Base-by-base conservation (phyloP, 768 basidiomycete species). In the Lyophyllum semitale region DNA sequence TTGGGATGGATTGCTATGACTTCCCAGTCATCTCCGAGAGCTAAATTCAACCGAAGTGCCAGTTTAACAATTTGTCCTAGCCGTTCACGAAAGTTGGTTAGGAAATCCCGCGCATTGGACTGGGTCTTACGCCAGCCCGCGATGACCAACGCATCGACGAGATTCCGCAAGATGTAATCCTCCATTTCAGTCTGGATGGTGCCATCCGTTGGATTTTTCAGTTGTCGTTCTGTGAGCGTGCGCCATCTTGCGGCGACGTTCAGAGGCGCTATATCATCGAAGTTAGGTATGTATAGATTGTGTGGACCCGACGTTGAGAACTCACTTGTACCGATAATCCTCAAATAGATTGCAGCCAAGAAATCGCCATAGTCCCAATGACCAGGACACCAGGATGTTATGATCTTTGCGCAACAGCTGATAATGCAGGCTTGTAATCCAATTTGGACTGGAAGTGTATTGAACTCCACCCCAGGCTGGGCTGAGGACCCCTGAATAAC, bases 351-450 rank as follows among this genome's bases (percentile, higher is more conserved):
- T 1, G 69, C 69, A 4, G 67, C 68, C 53, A 77, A 61, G 59
- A 78, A 73, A 29, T 70, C 71, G 22, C 68, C 69, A 38, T 75
- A 75, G 18, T 75, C 75, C 75, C 74, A 77, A 51, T 76, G 72
- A 49, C 68, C 67, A 12, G 74, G 74, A 53, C 73, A 76, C 76
- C 76, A 77, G 29, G 77, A 71, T 58, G 67, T 67, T 63, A 73
- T 72, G 62, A 77, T 73, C 58, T 67, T 73, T 55, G 63, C 64
- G 52, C 71, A 73, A 53, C 71, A 76, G 45, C 66, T 67, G 57
- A 68, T 67, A 61, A 78, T 66, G 60, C 73, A 73, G 20, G 71
- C 73, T 65, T 77, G 76, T 60, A 77, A 62, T 13, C 73, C 75
- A 13, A 72, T 66, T 54, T 75, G 76, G 8, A 75, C 62, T 44